These are phyloP conservation scores for Kazachstania sp. DNA, from an alignment of 1,139 yeast genomes.

Conservation along the genomic window DNA sequence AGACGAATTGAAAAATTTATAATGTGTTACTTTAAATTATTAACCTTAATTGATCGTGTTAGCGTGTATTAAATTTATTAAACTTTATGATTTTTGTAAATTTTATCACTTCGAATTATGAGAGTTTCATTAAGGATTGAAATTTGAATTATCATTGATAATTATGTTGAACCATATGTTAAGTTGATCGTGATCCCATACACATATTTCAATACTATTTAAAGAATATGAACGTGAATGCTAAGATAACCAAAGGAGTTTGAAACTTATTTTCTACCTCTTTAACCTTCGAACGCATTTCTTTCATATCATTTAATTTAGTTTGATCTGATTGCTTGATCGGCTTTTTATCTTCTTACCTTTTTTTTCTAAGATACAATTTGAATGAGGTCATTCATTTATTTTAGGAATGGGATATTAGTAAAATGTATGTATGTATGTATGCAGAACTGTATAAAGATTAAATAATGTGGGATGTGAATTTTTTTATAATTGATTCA, in stretches of 20 bases:
- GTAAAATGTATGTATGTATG: not conserved
- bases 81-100: not conserved
- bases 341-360: conserved; percentile 41
- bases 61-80: not conserved
- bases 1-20: not conserved
- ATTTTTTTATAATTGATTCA: not conserved
- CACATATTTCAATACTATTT: not conserved
- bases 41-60: not conserved
- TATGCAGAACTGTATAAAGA: not conserved
- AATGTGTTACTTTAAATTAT: too few species aligned
- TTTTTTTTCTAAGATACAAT: conserved; percentile 11
- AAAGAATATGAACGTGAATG: not conserved
- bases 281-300: not conserved
- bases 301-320: conserved; percentile 3
- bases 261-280: not conserved
- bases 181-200: conserved; percentile 1
- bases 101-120: not conserved
- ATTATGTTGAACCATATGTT: conserved; percentile 1
- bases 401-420: conserved; percentile 1
- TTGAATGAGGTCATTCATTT: conserved; percentile 31
- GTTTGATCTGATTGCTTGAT: conserved; percentile 69
- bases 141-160: not conserved
- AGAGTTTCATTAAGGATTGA: not conserved
- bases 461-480: not conserved
- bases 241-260: not conserved